A percentile compares a stretch with the other conserved stretches of the same genome.
phyloP scores from a whole-genome alignment of 306 rosid species.

The Oemleria cerasiformis region DNA sequence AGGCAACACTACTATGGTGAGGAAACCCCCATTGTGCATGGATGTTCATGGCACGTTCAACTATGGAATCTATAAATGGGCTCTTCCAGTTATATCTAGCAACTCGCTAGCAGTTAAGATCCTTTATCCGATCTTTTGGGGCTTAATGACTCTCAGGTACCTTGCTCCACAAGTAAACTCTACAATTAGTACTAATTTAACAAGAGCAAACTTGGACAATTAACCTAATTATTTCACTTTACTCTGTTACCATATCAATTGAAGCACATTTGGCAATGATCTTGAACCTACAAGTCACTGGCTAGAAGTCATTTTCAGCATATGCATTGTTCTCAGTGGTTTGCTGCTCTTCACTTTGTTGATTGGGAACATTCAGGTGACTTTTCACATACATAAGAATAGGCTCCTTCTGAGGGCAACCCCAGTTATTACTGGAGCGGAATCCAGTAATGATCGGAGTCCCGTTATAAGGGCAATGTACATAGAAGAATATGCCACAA shows the following conservation, averaged over 20 bases:
- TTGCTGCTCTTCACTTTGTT: slow-evolving; percentile 87
- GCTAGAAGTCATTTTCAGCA: slow-evolving; percentile 96
- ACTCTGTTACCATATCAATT: slow-evolving; percentile 16
- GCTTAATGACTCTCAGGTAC: slow-evolving; percentile 95
- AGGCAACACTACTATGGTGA: slow-evolving; percentile 39
- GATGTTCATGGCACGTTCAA: slow-evolving; percentile 72
- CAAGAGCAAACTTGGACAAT: background rate
- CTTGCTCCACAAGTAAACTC: background rate
- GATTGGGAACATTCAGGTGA: slow-evolving; percentile 97
- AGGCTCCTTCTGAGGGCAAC: too few relatives aligned
- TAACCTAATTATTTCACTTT: background rate
- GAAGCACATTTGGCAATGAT: slow-evolving; percentile 96
- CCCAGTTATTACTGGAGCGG: too few relatives aligned
- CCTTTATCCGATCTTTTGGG: slow-evolving; percentile 99
- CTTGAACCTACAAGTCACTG: slow-evolving; percentile 97
- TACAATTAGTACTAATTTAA: background rate
- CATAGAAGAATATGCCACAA: background rate
- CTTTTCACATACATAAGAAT: background rate
- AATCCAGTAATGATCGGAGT: too few relatives aligned
- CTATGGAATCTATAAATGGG: slow-evolving; percentile 93
- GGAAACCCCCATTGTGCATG: slow-evolving; percentile 79
- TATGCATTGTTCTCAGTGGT: slow-evolving; percentile 77
- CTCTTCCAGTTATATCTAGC: slow-evolving; percentile 97
- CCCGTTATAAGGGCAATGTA: too few relatives aligned
- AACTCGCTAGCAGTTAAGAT: slow-evolving; percentile 80